Evolutionary conservation across 2,329 filamentous ascomycete species (phyloP).

Genomic region (Apiospora saccharicola): DNA sequence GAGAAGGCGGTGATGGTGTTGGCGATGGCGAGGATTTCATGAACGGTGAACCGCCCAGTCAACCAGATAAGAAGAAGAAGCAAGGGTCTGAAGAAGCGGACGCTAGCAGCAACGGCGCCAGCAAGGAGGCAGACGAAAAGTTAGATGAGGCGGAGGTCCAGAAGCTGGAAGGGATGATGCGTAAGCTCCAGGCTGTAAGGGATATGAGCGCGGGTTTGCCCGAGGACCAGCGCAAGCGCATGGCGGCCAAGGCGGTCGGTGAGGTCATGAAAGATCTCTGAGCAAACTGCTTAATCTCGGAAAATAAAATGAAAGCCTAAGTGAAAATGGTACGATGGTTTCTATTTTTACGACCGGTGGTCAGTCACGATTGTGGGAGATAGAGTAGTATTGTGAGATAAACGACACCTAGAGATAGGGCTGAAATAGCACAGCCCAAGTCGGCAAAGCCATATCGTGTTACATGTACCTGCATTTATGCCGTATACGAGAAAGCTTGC

Average conservation of each 20-base stretch:
- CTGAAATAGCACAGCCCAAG: not conserved
- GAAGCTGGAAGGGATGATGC: slow-evolving; percentile 70
- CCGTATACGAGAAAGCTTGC: not conserved
- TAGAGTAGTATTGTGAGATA: not conserved
- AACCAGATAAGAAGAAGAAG: slow-evolving; percentile 25
- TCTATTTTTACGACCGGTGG: not conserved
- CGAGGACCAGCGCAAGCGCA: slow-evolving; percentile 65
- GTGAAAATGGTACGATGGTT: not conserved
- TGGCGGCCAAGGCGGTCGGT: slow-evolving; percentile 67
- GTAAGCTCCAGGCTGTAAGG: slow-evolving; percentile 66
- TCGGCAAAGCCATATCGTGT: not conserved
- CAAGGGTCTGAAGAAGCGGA: slow-evolving; percentile 12
- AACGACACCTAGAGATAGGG: not conserved
- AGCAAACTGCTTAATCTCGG: slow-evolving; percentile 24
- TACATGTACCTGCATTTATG: not conserved
- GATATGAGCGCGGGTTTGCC: slow-evolving; percentile 67
- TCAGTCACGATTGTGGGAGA: not conserved
- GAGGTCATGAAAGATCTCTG: slow-evolving; percentile 70
- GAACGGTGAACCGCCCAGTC: slow-evolving; percentile 23
- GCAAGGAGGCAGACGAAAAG: slow-evolving; percentile 44
- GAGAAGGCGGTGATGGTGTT: slow-evolving; percentile 32
- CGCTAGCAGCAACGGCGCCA: slow-evolving; percentile 31
- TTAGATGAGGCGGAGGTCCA: slow-evolving; percentile 60
- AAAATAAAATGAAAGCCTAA: not conserved
- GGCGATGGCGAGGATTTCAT: not conserved